These are phyloP conservation scores for Vachellia pachyceras DNA, from an alignment of 306 rosid genomes.

Conservation along the genomic window DNA sequence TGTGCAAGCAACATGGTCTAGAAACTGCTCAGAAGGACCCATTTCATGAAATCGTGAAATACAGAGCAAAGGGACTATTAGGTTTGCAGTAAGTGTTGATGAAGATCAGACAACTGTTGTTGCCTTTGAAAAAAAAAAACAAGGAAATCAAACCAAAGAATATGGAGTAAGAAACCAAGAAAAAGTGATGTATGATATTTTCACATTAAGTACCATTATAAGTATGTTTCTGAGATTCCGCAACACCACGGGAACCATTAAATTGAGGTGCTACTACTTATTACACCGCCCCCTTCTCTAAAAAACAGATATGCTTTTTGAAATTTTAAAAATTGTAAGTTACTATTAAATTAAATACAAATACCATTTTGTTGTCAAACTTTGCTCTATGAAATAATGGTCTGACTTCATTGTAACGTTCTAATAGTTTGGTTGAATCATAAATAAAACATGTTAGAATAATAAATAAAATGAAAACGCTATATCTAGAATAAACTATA, in stretches of 20 bases:
- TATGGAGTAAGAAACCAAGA: conserved; percentile 19
- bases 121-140: neutral
- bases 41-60: conserved; percentile 14
- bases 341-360: too few species aligned
- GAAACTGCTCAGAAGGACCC: conserved; percentile 3
- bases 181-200: conserved; percentile 27
- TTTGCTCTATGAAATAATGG: too few species aligned
- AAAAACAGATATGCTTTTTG: too few species aligned
- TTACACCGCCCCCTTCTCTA: too few species aligned
- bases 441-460: too few species aligned
- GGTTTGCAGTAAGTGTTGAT: neutral
- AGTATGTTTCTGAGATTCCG: conserved; percentile 49
- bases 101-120: conserved; percentile 11
- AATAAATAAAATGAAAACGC: too few species aligned
- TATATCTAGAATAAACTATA: too few species aligned
- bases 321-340: too few species aligned
- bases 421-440: too few species aligned
- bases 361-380: too few species aligned
- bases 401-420: too few species aligned
- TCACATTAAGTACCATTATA: conserved; percentile 49
- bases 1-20: neutral
- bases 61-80: conserved; percentile 8
- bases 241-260: conserved; percentile 49
- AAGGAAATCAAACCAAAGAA: conserved; percentile 7
- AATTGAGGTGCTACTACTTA: conserved; percentile 77